Evolutionary conservation across 2,329 filamentous ascomycete genomes (phyloP).

Genomic region (Trichoderma citrinoviride): DNA sequence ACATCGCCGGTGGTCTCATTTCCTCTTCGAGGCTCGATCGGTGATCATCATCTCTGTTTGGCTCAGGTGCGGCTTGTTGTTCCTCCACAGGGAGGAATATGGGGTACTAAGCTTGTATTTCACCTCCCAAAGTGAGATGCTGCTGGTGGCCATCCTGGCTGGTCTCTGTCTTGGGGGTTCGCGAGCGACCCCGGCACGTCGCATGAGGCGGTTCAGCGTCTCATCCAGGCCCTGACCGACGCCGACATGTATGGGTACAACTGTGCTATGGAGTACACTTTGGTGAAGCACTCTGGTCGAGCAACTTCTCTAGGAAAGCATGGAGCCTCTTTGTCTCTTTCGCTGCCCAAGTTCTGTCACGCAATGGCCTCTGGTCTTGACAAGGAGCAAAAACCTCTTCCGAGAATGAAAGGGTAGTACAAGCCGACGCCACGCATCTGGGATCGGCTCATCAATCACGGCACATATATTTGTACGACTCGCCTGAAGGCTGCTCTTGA

Average conservation of each 20-base stretch:
- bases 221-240: not conserved
- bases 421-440: no score
- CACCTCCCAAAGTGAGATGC: slow-evolving; percentile 7
- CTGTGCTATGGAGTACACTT: not conserved
- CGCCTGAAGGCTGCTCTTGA: no score
- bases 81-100: slow-evolving; percentile 8
- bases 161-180: slow-evolving; percentile 4
- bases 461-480: no score
- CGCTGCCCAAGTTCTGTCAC: no score
- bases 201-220: slow-evolving; percentile 17
- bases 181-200: slow-evolving; percentile 1
- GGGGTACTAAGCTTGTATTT: slow-evolving; percentile 16
- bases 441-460: no score
- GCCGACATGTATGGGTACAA: not conserved
- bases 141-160: not conserved
- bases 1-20: slow-evolving; percentile 14
- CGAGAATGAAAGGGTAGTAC: no score
- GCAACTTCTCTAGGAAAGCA: not conserved
- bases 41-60: slow-evolving; percentile 22
- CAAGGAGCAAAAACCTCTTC: no score
- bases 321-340: no score
- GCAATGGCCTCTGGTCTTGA: no score
- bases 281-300: not conserved
- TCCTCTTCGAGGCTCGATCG: slow-evolving; percentile 16
- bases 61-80: slow-evolving; percentile 14